Evolutionary conservation across 139 green algal species (phyloP).

Genomic region (Dunaliella sp.): DNA sequence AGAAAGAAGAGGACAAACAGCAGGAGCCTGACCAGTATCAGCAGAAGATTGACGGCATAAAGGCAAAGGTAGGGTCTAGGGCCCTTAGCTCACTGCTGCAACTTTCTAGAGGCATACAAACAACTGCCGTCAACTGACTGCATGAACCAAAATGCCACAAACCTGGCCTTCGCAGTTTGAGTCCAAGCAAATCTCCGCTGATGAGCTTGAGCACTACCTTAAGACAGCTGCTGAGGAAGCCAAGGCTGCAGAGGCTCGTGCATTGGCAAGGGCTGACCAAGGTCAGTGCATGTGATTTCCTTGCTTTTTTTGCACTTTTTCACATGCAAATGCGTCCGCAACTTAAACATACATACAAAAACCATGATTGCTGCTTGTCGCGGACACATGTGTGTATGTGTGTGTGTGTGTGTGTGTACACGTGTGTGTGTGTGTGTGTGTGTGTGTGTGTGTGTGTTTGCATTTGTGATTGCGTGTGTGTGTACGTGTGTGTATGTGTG

Average conservation of each 20-base stretch:
- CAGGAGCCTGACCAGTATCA: background rate
- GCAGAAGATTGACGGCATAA: background rate
- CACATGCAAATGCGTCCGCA: too few species aligned
- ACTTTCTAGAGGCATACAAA: too few species aligned
- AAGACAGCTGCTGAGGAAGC: conserved; percentile 22
- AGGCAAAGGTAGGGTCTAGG: background rate
- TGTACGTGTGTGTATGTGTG: too few species aligned
- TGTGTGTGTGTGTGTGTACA: background rate
- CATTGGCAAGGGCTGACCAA: conserved; percentile 37
- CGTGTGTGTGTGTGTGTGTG: background rate
- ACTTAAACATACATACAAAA: too few species aligned
- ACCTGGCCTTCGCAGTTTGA: conserved; percentile 28
- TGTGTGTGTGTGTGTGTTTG: background rate
- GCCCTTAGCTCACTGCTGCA: too few species aligned
- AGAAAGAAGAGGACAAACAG: background rate
- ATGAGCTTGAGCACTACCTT: conserved; percentile 40
- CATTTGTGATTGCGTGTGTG: too few species aligned
- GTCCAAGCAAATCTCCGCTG: conserved; percentile 23
- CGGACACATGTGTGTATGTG: background rate
- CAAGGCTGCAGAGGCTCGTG: conserved; percentile 36
- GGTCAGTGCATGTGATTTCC: conserved; percentile 12
- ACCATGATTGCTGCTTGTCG: background rate
- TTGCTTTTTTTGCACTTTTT: too few species aligned
- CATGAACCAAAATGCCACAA: background rate
- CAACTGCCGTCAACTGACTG: background rate